Evolutionary conservation across 2,329 filamentous ascomycete species (phyloP), one percentile per base, ranked within the genome.

Genomic region (Furcasterigmium sp.): DNA sequence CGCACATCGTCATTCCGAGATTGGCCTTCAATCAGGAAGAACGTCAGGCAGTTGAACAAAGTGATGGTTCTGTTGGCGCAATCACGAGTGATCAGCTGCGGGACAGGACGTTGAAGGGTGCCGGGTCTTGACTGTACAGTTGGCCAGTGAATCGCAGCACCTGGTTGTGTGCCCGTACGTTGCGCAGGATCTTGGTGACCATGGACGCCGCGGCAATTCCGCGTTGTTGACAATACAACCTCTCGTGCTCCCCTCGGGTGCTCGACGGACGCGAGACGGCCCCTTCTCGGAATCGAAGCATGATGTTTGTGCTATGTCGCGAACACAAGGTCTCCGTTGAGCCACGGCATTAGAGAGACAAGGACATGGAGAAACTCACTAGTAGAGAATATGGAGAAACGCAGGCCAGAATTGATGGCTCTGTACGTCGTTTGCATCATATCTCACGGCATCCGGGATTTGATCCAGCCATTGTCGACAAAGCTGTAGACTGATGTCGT

Each of bases 141-240:
- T 46, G 43, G 10, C 47, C 47, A 1, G 48, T 47, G 28, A 46
- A 50, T n/a, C 41, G 32, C 17, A 48, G 34, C 4, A 46, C 13
- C 13, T 50, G 45, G n/a, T 43, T 40, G 17, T 50, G 45, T 11
- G 45, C 43, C n/a, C 39, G 29, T 29, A 46, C 41, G 36, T 48
- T 48, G 15, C 41, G 41, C 11, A 50, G 30, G 18, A 48, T 46
- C 41, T 48, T 50, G 45, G 43, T 44, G 35, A 48, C 29, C 43
- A 48, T 44, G 17, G 45, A 48, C 35, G 48, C 48, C 2, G 48
- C 48, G 9, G 45, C 48, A 18, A 50, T 50, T 41, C 43, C 48
- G 11, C 44, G 44, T 13, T 39, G 32, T 32, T 37, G 43, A 34
- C 20, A 42, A 20, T 46, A 38, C 10, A 19, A 23, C 14, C 43